These are phyloP conservation scores for Coffea canephora DNA, from an alignment of 257 asterid genomes.

Conservation along the genomic window DNA sequence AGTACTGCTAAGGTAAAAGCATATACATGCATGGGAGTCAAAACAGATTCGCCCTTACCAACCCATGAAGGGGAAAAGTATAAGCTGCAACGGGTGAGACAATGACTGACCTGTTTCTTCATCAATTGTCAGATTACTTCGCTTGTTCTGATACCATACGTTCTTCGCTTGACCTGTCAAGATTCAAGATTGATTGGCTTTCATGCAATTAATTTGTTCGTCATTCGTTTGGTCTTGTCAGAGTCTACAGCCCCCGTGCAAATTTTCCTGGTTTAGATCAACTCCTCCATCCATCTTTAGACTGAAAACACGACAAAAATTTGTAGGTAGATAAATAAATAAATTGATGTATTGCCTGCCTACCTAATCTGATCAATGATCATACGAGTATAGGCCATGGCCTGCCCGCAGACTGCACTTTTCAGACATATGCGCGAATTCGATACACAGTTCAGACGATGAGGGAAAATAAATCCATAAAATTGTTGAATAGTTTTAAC, in stretches of 20 bases:
- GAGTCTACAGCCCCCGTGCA: background rate
- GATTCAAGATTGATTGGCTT: background rate
- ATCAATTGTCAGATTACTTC: background rate
- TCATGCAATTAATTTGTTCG: background rate
- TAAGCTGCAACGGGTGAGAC: slow-evolving; percentile 10
- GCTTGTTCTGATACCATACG: background rate
- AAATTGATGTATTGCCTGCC: background rate
- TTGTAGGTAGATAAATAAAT: background rate
- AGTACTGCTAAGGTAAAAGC: no score
- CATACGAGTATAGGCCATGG: no score
- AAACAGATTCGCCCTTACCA: slow-evolving; percentile 14
- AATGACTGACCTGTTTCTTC: background rate
- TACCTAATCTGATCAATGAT: background rate
- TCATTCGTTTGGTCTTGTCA: background rate
- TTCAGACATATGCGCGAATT: no score
- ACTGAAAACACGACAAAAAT: background rate
- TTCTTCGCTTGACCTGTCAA: background rate
- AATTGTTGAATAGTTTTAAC: no score
- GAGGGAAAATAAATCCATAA: no score
- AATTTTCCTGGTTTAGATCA: slow-evolving; percentile 16
- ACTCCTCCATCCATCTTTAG: slow-evolving; percentile 12
- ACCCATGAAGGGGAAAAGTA: background rate
- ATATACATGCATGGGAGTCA: background rate
- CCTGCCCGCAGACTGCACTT: no score
- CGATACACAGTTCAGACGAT: no score